Conservation (phyloP, 441 rosid genomes). For the Erodium texanum region DNA sequence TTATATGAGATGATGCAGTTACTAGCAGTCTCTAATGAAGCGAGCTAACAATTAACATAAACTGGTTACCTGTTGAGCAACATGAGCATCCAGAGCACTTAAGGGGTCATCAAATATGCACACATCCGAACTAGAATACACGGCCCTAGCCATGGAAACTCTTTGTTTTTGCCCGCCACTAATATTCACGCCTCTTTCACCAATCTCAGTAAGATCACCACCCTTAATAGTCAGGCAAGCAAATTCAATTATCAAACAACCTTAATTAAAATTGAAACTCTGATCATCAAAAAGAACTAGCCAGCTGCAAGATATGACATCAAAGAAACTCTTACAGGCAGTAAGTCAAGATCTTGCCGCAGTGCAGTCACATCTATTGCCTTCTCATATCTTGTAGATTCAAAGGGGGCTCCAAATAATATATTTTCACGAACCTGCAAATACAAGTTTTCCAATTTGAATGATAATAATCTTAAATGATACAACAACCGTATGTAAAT, state of each 20-base stretch:
- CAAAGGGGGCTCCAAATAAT: slow-evolving; percentile 68
- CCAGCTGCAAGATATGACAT: slow-evolving; percentile 8
- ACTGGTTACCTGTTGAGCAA: slow-evolving; percentile 69
- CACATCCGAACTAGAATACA: slow-evolving; percentile 77
- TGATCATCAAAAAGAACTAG: slow-evolving; percentile 13
- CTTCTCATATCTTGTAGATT: slow-evolving; percentile 58
- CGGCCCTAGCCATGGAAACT: slow-evolving; percentile 95
- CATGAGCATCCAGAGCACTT: slow-evolving; percentile 94
- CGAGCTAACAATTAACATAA: background rate
- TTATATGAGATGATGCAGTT: background rate
- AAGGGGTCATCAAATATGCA: slow-evolving; percentile 87
- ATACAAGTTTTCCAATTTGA: slow-evolving; percentile 11
- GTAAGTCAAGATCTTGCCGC: slow-evolving; percentile 77
- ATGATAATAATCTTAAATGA: slow-evolving; percentile 11
- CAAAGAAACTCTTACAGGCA: slow-evolving; percentile 58
- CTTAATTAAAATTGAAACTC: slow-evolving; percentile 6
- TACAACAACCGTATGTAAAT: slow-evolving; percentile 1
- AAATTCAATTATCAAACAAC: slow-evolving; percentile 12
- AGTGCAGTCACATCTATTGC: slow-evolving; percentile 78
- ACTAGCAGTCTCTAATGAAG: background rate
- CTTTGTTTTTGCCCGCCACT: slow-evolving; percentile 98
- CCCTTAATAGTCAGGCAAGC: slow-evolving; percentile 43
- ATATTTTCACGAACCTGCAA: slow-evolving; percentile 83
- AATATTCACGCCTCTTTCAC: slow-evolving; percentile 92
- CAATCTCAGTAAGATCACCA: slow-evolving; percentile 91